Conservation (phyloP, 23 red algal species). For the Agarophyton chilense region DNA sequence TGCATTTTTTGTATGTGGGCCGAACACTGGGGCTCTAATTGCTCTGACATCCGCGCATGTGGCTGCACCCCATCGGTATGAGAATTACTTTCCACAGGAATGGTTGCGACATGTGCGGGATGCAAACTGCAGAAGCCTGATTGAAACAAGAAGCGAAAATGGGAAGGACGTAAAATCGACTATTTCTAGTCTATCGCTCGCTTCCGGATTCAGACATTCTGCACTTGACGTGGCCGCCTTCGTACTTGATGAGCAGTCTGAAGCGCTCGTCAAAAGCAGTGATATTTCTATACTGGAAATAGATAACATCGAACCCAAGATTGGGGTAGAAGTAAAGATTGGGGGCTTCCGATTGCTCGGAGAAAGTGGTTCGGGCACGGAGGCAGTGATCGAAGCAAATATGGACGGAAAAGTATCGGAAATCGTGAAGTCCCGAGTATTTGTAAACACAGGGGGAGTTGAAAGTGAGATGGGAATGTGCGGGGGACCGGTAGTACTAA, state of each 20-base stretch:
- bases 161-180: slow-evolving; percentile 29
- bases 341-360: slow-evolving; percentile 54
- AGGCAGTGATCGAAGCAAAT: slow-evolving; percentile 25
- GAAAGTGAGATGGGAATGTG: slow-evolving; percentile 82
- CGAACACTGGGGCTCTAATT: slow-evolving; percentile 34
- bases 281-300: slow-evolving; percentile 28
- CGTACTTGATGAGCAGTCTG: slow-evolving; percentile 23
- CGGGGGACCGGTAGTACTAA: slow-evolving; percentile 64
- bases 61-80: slow-evolving; percentile 85
- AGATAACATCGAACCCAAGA: neutral
- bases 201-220: slow-evolving; percentile 60
- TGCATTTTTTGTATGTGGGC: slow-evolving; percentile 41
- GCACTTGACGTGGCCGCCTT: slow-evolving; percentile 80
- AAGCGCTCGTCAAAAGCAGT: neutral
- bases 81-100: slow-evolving; percentile 76
- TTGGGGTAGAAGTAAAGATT: neutral
- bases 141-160: slow-evolving; percentile 50
- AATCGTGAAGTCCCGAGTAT: slow-evolving; percentile 13
- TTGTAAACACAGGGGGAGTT: slow-evolving; percentile 53
- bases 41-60: slow-evolving; percentile 89
- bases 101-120: slow-evolving; percentile 85
- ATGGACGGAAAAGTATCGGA: slow-evolving; percentile 50
- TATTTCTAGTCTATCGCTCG: slow-evolving; percentile 3
- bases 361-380: slow-evolving; percentile 62
- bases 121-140: slow-evolving; percentile 59